Evolutionary conservation across 257 asterid species (phyloP).

Genomic region (Coffea canephora): DNA sequence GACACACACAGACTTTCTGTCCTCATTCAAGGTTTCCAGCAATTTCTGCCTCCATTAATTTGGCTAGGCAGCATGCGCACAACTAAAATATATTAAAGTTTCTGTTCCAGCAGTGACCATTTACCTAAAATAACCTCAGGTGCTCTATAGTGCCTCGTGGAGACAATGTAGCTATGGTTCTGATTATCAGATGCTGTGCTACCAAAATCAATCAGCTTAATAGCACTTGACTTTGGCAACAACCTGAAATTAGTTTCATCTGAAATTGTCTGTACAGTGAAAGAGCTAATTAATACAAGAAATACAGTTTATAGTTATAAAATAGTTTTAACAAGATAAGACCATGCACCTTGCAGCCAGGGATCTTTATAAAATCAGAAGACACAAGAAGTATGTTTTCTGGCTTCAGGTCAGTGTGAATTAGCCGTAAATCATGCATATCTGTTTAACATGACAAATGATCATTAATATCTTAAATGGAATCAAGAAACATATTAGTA

Average conservation of each 20-base stretch:
- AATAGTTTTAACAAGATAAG: constrained; percentile 24
- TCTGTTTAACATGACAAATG: constrained; percentile 44
- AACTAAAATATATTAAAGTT: background rate
- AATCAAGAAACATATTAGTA: constrained; percentile 22
- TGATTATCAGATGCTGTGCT: constrained; percentile 77
- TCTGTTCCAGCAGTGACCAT: constrained; percentile 11
- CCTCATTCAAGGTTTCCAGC: background rate
- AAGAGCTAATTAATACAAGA: constrained; percentile 21
- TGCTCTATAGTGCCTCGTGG: constrained; percentile 94
- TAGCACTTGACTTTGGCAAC: constrained; percentile 89
- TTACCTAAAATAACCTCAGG: constrained; percentile 96
- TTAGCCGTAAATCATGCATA: constrained; percentile 83
- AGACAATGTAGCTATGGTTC: constrained; percentile 76
- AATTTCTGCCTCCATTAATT: too few species aligned
- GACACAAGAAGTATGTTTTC: constrained; percentile 91
- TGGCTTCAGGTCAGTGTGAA: constrained; percentile 96
- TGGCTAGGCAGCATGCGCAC: background rate
- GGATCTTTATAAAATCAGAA: constrained; percentile 70
- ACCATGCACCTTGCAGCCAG: constrained; percentile 65
- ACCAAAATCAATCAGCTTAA: constrained; percentile 95
- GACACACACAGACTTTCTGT: background rate
- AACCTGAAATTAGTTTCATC: constrained; percentile 52
- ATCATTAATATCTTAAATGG: constrained; percentile 15
- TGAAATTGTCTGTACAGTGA: constrained; percentile 53
- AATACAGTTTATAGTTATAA: constrained; percentile 20